A percentile compares a stretch with the other conserved stretches of the same genome.
Conservation (phyloP, 2,329 filamentous ascomycete genomes). For the Nothophoma quercina region DNA sequence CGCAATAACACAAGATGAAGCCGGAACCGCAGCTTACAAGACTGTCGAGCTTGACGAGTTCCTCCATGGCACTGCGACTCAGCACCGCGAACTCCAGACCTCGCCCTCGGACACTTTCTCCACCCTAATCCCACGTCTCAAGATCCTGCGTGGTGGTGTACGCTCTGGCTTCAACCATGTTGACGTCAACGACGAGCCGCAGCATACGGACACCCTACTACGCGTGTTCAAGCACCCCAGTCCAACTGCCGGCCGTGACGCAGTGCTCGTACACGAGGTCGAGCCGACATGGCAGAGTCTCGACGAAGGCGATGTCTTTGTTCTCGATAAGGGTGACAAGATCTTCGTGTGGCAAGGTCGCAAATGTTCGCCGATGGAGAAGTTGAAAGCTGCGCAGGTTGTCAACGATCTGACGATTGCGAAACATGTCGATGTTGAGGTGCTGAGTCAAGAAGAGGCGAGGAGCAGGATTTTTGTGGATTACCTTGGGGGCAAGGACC, state of each 20-base stretch:
- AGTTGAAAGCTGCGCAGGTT: slow-evolving; percentile 71
- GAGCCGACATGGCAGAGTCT: slow-evolving; percentile 67
- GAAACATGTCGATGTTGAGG: slow-evolving; percentile 71
- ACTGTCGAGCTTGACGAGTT: slow-evolving; percentile 75
- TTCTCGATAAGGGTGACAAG: slow-evolving; percentile 68
- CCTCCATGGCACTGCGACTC: slow-evolving; percentile 66
- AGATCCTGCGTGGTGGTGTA: slow-evolving; percentile 68
- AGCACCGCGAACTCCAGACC: slow-evolving; percentile 70
- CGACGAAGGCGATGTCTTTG: slow-evolving; percentile 71
- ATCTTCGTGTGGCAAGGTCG: slow-evolving; percentile 76
- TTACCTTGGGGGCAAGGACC: slow-evolving; percentile 46
- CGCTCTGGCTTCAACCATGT: slow-evolving; percentile 70
- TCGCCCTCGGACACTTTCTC: slow-evolving; percentile 68
- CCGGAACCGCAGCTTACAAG: slow-evolving; percentile 74
- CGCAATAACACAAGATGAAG: slow-evolving; percentile 73
- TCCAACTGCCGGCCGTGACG: slow-evolving; percentile 54
- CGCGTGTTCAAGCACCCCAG: slow-evolving; percentile 67
- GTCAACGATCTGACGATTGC: slow-evolving; percentile 70
- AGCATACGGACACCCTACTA: slow-evolving; percentile 62
- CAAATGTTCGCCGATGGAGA: slow-evolving; percentile 72
- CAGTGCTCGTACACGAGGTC: slow-evolving; percentile 69
- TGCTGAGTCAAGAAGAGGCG: slow-evolving; percentile 67
- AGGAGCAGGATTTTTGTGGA: slow-evolving; percentile 63
- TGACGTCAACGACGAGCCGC: slow-evolving; percentile 54
- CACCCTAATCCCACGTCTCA: slow-evolving; percentile 65